A percentile compares a stretch with the other conserved stretches of the same genome.
Conservation (phyloP, 257 asterid genomes). For the Lithospermum erythrorhizon region DNA sequence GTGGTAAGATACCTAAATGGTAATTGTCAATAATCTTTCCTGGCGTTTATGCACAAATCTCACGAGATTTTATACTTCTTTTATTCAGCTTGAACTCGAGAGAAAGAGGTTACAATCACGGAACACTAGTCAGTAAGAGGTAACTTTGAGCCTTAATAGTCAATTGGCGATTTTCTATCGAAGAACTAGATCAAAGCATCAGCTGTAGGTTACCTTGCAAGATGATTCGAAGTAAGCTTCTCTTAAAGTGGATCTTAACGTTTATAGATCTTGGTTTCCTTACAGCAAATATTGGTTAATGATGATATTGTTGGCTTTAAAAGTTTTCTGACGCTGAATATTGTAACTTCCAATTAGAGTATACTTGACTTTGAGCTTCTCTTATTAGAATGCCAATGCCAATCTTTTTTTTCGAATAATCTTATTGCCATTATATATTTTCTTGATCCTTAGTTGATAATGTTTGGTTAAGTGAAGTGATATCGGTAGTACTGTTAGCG, state of each 20-base stretch:
- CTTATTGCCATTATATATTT: too few relatives aligned
- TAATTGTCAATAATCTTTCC: not conserved
- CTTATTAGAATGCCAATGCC: too few relatives aligned
- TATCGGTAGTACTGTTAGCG: too few relatives aligned
- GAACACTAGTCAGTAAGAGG: slow-evolving; percentile 10
- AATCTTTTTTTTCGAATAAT: too few relatives aligned
- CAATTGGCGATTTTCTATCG: not conserved
- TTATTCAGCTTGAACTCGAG: slow-evolving; percentile 51
- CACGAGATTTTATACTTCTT: not conserved
- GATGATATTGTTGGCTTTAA: not conserved
- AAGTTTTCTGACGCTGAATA: too few relatives aligned
- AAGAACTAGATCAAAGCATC: not conserved
- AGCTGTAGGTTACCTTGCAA: too few relatives aligned
- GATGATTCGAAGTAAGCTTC: not conserved
- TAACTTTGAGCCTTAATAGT: not conserved
- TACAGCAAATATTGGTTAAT: too few relatives aligned
- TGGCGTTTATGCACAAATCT: not conserved
- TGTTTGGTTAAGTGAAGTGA: too few relatives aligned
- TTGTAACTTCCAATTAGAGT: not conserved
- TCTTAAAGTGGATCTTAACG: too few relatives aligned
- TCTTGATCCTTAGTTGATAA: too few relatives aligned
- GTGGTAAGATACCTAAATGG: slow-evolving; percentile 48
- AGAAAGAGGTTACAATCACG: slow-evolving; percentile 34
- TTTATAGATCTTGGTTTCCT: too few relatives aligned
- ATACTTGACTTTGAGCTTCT: too few relatives aligned